Conservation (phyloP, 23 red algal genomes). For the Pyropia yezoensis region DNA sequence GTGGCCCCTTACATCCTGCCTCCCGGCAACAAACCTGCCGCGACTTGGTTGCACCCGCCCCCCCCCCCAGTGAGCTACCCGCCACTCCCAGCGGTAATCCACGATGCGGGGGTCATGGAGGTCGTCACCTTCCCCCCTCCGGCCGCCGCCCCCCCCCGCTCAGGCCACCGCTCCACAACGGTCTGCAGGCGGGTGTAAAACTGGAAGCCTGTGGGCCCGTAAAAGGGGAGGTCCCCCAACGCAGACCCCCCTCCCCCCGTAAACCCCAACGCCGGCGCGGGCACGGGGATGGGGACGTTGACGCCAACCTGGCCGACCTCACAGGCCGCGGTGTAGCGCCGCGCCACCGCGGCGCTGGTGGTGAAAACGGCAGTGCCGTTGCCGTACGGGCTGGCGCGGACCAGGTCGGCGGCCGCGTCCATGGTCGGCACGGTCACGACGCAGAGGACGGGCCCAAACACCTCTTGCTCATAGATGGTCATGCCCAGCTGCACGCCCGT, state of each 20-base stretch:
- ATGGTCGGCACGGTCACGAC: slow-evolving; percentile 8
- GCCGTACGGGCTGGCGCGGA: slow-evolving; percentile 25
- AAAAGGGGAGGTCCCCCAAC: slow-evolving; percentile 33
- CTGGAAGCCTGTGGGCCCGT: slow-evolving; percentile 20
- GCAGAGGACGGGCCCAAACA: slow-evolving; percentile 29
- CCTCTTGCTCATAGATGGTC: slow-evolving; percentile 25
- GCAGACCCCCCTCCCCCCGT: slow-evolving; percentile 11
- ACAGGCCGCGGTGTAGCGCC: neutral
- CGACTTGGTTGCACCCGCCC: too few species aligned
- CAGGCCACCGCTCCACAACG: slow-evolving; percentile 16
- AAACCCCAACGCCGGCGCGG: slow-evolving; percentile 13
- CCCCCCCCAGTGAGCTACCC: too few species aligned
- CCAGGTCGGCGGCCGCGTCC: slow-evolving; percentile 16
- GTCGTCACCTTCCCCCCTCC: neutral
- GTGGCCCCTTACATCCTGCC: too few species aligned
- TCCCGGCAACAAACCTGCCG: too few species aligned
- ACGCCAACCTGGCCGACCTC: slow-evolving; percentile 23
- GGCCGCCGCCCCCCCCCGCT: neutral
- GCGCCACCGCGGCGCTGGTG: slow-evolving; percentile 2
- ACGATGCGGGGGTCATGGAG: neutral
- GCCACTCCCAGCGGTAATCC: too few species aligned
- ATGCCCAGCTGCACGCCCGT: slow-evolving; percentile 9
- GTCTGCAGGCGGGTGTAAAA: slow-evolving; percentile 38
- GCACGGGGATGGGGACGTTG: slow-evolving; percentile 33
- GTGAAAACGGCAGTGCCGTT: slow-evolving; percentile 28